Base-by-base conservation (phyloP, 495 filamentous ascomycete genomes). In the Penicillium cosmopolitanum region DNA sequence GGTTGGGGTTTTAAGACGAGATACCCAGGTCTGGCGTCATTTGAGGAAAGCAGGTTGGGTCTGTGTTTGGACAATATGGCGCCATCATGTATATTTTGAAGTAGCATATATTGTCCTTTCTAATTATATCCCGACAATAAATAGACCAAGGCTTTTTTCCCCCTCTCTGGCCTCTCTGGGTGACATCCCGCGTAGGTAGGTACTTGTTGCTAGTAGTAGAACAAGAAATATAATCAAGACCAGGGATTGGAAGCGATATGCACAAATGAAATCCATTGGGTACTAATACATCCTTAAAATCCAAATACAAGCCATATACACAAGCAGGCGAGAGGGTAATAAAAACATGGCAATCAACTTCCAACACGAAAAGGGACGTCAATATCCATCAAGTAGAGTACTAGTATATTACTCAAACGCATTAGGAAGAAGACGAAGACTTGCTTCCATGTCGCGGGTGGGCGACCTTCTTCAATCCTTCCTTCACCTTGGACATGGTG, bases 401-500 rank as follows among this genome's bases (percentile, higher is more conserved):
- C 23, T 23, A 2, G 23, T 31, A 46, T 46, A 16, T 11, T 19
- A 19, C 18, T 21, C 9, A 16, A 21, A 19, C 43, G 2, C 9
- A 36, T 48, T 10, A 48, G 13, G 46, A 48, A 12, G 46, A 48
- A 1, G 19, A 23, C 6, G 46, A 48, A 13, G 46, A 50, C 21
- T 58, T 34, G 19, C 47, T 64, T 3, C 43, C 35, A 25, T 52
- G 48, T 31, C 51, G 53, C 2, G 60, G 59, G 34, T 75, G 70
- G 23, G 66, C 51, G 51, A 70, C 69, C 61, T 68, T 72, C 16
- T 63, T 63, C 34, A 76, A 23, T 16, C 63, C 66, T 59, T 73
- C 70, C 60, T 76, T 76, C 56, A 76, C 60, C 53, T 72, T 69
- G 10, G 62, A 18, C 42, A 74, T 55, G 11, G 67, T 54, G 18